Evolutionary conservation across 202 grass and related monocot genomes (phyloP), one percentile per base, ranked within the genome.

Genomic region (Musa balbisiana): DNA sequence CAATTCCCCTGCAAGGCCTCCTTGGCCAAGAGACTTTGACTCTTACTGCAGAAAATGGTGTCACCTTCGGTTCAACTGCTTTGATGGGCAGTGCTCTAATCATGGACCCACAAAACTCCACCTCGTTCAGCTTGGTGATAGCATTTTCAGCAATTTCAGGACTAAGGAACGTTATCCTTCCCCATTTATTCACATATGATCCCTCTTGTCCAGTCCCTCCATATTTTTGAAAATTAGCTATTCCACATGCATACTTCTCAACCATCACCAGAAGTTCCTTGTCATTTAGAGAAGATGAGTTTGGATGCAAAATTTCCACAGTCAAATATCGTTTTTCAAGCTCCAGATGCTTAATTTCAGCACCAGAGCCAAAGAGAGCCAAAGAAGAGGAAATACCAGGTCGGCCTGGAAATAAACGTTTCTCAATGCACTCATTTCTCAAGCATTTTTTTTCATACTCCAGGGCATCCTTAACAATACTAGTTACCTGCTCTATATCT

Each of bases 271-370:
- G 72, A 69, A 98, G 83, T 51, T 98, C 94, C 83, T 86, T 93
- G 23, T 91, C 94, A 87, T 82, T 77, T 26, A 98, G 71, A 62
- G 59, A 64, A 79, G 16, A 52, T 24, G 88, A 79, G 83, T 91
- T 91, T 83, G 87, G 86, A 89, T 93, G 94, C 43, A 72, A 67
- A 83, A 98, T 79, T 69, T 98, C 94, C 73, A 98, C 88, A 0
- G 94, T 82, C 62, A 98, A 53, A 84, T 73, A 83, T 50, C 87
- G 84, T 74, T 87, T 93, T 68, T 77, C 90, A 69, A 98, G 90
- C 79, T 98, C 94, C 20, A 93, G 86, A 87, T 98, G 94, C 76
- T 98, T 98, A 22, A 98, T 91, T 87, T 93, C 88, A 86, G 86
- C 94, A 80, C 94, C 90, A 22, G 94, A 93, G 14, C 94, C 90